Conservation (phyloP, 805 yeast species). For the Hanseniaspora clermontiae region DNA sequence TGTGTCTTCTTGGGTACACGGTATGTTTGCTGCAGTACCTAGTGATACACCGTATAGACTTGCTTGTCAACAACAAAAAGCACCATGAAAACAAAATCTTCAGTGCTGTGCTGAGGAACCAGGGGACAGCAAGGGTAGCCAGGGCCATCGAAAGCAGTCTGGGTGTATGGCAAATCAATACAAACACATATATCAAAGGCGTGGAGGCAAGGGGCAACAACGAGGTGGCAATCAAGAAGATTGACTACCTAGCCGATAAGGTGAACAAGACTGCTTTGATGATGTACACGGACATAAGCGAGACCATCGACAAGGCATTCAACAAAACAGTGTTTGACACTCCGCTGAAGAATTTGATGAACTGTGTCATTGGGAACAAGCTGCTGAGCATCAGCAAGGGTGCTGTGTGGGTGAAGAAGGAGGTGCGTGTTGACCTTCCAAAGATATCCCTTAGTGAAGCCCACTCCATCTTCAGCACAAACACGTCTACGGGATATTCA, state of each 20-base stretch:
- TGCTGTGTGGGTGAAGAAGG: conserved; percentile 60
- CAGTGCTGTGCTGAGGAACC: conserved; percentile 12
- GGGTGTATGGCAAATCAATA: conserved; percentile 39
- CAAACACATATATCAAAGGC: conserved; percentile 41
- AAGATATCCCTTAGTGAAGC: conserved; percentile 26
- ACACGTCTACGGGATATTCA: conserved; percentile 9
- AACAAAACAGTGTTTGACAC: conserved; percentile 52
- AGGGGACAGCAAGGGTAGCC: neutral
- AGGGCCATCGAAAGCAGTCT: conserved; percentile 27
- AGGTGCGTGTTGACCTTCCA: conserved; percentile 51
- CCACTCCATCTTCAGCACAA: neutral
- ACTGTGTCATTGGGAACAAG: conserved; percentile 70
- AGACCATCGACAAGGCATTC: conserved; percentile 46
- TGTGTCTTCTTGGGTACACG: conserved; percentile 47
- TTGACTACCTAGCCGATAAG: conserved; percentile 36
- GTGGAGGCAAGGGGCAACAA: conserved; percentile 47
- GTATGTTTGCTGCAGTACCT: conserved; percentile 43
- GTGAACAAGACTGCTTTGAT: conserved; percentile 48
- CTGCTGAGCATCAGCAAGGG: conserved; percentile 55
- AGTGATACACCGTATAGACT: conserved; percentile 27
- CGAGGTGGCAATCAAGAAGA: conserved; percentile 6
- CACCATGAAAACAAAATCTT: conserved; percentile 2
- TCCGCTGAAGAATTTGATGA: conserved; percentile 55
- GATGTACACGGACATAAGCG: conserved; percentile 49
- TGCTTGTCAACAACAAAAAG: neutral